Base-by-base conservation (phyloP, 2,329 filamentous ascomycete genomes). In the Colletotrichum scovillei region DNA sequence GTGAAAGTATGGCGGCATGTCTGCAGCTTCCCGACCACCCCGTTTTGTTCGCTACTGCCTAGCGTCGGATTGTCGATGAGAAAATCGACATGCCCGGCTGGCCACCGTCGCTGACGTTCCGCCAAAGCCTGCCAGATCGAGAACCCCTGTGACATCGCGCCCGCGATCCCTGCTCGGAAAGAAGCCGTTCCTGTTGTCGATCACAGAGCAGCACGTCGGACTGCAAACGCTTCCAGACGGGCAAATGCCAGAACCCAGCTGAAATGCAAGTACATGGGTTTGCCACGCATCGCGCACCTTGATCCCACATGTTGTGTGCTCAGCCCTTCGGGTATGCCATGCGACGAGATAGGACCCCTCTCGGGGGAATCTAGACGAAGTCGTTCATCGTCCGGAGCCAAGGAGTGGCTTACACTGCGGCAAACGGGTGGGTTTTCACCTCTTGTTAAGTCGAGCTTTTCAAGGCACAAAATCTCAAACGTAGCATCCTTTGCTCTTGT, bases 381-480 rank as follows among this genome's bases (percentile, higher is more conserved):
- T n/a, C 28, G 42, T 56, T 49, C 52, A 7, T 65, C 52, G 24
- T 14, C 38, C 32, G 63, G 28, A 22, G 53, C 30, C 46, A 42
- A 56, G 42, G 7, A 60, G 63, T 57, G 55, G 68, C 46, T 62
- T 22, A 16, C 46, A 42, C 46, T 46, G 42, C 56, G 56, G 24
- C 38, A 46, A 56, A 35, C 32, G n/a, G 30, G 9, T 57, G 2
- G 12, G 9, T 4, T 59, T 2, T 4, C 9, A 2, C 7, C 14
- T 19, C 11, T 49, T 32, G 57, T 46, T 55, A 28, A 22, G 14
- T 35, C 32, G 19, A 68, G 69, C 6, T 59, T 26, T 26, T 32
- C 55, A 22, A 46, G 30, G 35, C 38, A 63, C 30, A 4, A 28
- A 52, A n/a, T 30, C 60, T 71, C 60, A 73, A 73, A 73, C 71